Conservation (phyloP, 192 early-diverging fungal species). For the Podila epigama region DNA sequence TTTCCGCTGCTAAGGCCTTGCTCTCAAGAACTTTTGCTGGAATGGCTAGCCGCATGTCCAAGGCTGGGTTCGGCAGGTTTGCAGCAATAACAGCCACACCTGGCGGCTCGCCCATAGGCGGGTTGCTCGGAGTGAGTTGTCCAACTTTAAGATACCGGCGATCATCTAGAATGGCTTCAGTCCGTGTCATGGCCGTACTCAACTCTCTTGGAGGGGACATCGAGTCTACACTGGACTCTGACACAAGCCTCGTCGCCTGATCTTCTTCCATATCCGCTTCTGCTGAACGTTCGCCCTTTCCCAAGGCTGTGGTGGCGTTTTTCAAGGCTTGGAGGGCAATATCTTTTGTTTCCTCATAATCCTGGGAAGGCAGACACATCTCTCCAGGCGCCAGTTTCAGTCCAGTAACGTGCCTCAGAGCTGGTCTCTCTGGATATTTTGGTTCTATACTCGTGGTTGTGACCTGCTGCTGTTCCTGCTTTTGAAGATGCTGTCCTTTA, state of each 20-base stretch:
- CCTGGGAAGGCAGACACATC: constrained; percentile 26
- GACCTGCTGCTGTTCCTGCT: background rate
- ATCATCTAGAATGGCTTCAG: constrained; percentile 37
- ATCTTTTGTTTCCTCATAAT: constrained; percentile 14
- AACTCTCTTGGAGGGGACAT: background rate
- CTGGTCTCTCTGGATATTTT: background rate
- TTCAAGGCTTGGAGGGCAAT: constrained; percentile 16
- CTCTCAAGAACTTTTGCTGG: constrained; percentile 31
- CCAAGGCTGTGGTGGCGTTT: constrained; percentile 9
- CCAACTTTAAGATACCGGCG: constrained; percentile 32
- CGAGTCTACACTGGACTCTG: background rate
- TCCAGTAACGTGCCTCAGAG: constrained; percentile 27
- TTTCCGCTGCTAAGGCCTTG: constrained; percentile 26
- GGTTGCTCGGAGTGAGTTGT: constrained; percentile 34
- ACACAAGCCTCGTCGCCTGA: background rate
- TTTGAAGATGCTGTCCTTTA: background rate
- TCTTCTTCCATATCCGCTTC: constrained; percentile 5
- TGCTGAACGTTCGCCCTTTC: constrained; percentile 15
- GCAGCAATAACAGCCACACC: constrained; percentile 34
- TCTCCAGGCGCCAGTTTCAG: constrained; percentile 39
- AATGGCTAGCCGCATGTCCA: constrained; percentile 34
- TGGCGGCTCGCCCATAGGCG: constrained; percentile 30
- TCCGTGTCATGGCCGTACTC: constrained; percentile 32
- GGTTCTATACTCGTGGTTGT: constrained; percentile 4
- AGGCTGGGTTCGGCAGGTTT: constrained; percentile 30